Conservation (phyloP, 371 early-diverging fungal species). For the Mucor mucedo region DNA sequence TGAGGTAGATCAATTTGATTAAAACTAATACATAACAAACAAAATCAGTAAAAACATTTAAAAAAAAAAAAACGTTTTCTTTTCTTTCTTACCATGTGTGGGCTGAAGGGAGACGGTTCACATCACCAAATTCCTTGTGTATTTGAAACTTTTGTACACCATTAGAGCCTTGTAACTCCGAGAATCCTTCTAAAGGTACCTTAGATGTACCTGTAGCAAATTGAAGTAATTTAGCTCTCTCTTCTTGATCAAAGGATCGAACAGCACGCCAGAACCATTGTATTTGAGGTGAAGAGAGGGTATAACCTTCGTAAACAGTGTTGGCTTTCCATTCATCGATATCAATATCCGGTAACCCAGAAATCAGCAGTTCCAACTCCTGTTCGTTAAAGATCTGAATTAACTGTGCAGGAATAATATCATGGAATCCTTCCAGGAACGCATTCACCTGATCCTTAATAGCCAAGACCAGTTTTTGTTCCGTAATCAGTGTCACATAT, state of each 20-base stretch:
- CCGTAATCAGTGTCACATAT: conserved; percentile 91
- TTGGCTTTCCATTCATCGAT: conserved; percentile 99
- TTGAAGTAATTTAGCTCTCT: conserved; percentile 96
- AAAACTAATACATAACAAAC: conserved; percentile 64
- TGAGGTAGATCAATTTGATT: conserved; percentile 98
- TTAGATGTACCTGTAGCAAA: conserved; percentile 99
- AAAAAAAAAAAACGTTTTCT: too few species aligned
- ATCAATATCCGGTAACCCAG: conserved; percentile 98
- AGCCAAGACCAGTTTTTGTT: conserved; percentile 85
- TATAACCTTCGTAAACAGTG: conserved; percentile 95
- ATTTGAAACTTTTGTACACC: conserved; percentile 99
- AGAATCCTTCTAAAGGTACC: conserved; percentile 97
- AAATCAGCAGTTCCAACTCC: conserved; percentile 97
- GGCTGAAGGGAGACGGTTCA: conserved; percentile 90
- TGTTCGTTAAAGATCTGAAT: conserved; percentile 98
- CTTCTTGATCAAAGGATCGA: conserved; percentile 94
- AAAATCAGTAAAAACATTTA: background rate
- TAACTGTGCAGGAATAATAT: conserved; percentile 89
- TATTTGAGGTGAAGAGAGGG: conserved; percentile 86
- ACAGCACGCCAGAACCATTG: conserved; percentile 99
- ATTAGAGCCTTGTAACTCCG: conserved; percentile 90
- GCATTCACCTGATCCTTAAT: conserved; percentile 94
- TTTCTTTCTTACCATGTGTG: conserved; percentile 90
- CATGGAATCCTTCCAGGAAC: conserved; percentile 96
- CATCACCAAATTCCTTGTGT: conserved; percentile 91